Evolutionary conservation across 805 yeast species (phyloP).

Genomic region (Priceomyces carsonii): DNA sequence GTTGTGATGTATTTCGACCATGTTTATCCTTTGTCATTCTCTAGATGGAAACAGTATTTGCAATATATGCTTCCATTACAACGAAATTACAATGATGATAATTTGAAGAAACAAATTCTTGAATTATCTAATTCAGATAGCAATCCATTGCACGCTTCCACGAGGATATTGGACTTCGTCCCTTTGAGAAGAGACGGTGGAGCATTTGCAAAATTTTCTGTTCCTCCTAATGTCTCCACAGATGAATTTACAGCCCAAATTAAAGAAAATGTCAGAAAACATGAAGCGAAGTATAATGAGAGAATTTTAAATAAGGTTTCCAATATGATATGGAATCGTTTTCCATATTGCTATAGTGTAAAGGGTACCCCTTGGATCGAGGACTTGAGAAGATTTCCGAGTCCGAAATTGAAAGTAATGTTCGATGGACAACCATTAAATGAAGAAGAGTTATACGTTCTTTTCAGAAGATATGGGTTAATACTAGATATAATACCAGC

Average conservation of each 20-base stretch:
- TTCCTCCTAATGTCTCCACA: conserved; percentile 52
- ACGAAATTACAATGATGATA: conserved; percentile 13
- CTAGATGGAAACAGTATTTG: conserved; percentile 24
- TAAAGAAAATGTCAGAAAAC: conserved; percentile 42
- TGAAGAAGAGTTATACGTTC: conserved; percentile 77
- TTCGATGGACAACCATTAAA: conserved; percentile 77
- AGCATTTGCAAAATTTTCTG: conserved; percentile 76
- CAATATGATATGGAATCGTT: conserved; percentile 16
- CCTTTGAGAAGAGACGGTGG: conserved; percentile 89
- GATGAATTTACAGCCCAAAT: conserved; percentile 56
- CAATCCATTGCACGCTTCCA: conserved; percentile 31
- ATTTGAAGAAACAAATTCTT: conserved; percentile 12
- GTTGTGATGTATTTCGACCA: conserved; percentile 39
- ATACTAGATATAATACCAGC: conserved; percentile 71
- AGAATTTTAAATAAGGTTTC: conserved; percentile 10
- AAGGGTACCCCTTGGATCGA: conserved; percentile 97
- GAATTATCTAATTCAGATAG: conserved; percentile 11
- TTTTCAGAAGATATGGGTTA: conserved; percentile 85
- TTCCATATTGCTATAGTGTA: conserved; percentile 66
- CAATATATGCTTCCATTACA: conserved; percentile 18
- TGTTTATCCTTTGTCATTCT: conserved; percentile 30
- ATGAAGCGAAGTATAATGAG: conserved; percentile 11
- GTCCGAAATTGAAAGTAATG: conserved; percentile 57
- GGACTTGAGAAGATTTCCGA: conserved; percentile 80
- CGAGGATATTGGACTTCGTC: conserved; percentile 56